phyloP scores from a whole-genome alignment of 352 stramenopile genomes.

The Pythium rishiriense region DNA sequence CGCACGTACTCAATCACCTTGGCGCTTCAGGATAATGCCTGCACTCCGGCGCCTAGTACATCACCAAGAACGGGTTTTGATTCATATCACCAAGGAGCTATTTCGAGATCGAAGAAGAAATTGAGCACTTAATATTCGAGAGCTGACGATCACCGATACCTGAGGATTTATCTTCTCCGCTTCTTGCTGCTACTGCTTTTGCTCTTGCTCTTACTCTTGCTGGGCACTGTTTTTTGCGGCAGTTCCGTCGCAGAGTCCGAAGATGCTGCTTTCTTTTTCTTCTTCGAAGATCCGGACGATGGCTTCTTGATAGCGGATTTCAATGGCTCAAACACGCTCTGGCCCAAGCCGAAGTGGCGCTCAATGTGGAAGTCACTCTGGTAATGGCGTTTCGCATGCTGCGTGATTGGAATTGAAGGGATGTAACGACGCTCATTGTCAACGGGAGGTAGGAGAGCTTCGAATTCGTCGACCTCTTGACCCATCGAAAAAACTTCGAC shows the following conservation, averaged over 20 bases:
- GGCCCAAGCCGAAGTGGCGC: conserved; percentile 65
- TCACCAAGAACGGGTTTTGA: too few species aligned
- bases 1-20: background rate
- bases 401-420: conserved; percentile 58
- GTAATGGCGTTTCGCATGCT: conserved; percentile 52
- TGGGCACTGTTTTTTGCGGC: background rate
- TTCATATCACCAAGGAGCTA: background rate
- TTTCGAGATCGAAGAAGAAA: background rate
- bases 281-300: conserved; percentile 29
- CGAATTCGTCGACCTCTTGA: conserved; percentile 16
- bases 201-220: conserved; percentile 14
- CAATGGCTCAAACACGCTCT: conserved; percentile 72
- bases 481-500: conserved; percentile 57
- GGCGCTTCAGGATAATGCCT: background rate
- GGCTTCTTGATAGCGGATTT: conserved; percentile 48
- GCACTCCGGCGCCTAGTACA: background rate
- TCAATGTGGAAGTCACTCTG: conserved; percentile 66
- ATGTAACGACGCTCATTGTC: conserved; percentile 41
- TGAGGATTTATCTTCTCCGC: conserved; percentile 30
- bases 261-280: conserved; percentile 32
- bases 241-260: background rate
- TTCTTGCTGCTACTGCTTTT: conserved; percentile 49
- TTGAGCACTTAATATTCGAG: background rate
- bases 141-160: background rate
- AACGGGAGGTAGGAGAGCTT: conserved; percentile 28